Evolutionary conservation across 2,329 filamentous ascomycete genomes (phyloP).

Genomic region (Xylariaceae sp.): DNA sequence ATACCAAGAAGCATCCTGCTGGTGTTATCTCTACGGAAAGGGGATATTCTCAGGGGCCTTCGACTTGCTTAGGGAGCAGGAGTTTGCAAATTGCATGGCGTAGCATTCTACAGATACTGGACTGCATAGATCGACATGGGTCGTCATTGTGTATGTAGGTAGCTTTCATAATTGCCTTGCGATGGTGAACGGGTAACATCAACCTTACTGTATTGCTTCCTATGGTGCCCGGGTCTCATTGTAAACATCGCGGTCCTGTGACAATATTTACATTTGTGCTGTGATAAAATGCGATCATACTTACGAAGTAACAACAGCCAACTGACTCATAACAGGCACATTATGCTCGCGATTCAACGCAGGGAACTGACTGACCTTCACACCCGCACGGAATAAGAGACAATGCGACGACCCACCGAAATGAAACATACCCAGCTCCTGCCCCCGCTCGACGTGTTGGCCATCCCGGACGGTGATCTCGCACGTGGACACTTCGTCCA

Average conservation of each 20-base stretch:
- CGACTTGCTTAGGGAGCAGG: not conserved
- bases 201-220: too few species aligned
- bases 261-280: too few species aligned
- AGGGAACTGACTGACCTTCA: constrained; percentile 38
- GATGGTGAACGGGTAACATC: too few species aligned
- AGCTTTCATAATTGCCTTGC: too few species aligned
- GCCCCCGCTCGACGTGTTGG: constrained; percentile 61
- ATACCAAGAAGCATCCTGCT: constrained; percentile 5
- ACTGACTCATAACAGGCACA: constrained; percentile 26
- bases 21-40: constrained; percentile 5
- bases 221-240: not conserved
- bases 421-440: constrained; percentile 73
- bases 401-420: constrained; percentile 70
- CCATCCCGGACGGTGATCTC: constrained; percentile 65
- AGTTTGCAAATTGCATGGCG: not conserved
- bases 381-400: constrained; percentile 57
- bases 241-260: not conserved
- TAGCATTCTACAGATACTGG: not conserved
- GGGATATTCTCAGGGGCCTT: not conserved
- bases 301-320: constrained; percentile 24
- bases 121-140: not conserved
- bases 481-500: constrained; percentile 71
- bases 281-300: too few species aligned
- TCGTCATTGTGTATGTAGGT: too few species aligned
- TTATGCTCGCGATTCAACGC: constrained; percentile 19